phyloP scores from a whole-genome alignment of 129 eudicot genomes.

The Pulicaria dysenterica region DNA sequence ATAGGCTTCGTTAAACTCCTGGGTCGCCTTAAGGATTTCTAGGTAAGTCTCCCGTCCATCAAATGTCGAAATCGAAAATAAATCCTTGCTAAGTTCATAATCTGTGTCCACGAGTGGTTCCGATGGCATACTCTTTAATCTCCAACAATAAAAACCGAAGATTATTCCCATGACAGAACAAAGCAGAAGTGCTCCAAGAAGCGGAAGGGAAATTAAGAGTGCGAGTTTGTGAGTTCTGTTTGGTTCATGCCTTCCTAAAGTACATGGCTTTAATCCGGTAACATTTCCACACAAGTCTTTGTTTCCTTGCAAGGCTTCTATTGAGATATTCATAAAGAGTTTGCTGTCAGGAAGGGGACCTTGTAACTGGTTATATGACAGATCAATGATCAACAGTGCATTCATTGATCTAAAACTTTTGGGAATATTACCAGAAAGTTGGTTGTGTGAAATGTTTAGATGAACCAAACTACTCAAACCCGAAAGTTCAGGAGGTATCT shows the following conservation, averaged over 20 bases:
- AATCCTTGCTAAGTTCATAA: background rate
- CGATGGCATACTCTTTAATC: conserved; percentile 1
- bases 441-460: conserved; percentile 29
- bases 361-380: conserved; percentile 29
- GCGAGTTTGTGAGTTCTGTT: background rate
- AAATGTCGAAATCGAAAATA: conserved; percentile 23
- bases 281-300: conserved; percentile 35
- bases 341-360: conserved; percentile 37
- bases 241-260: background rate
- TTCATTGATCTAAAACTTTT: conserved; percentile 9
- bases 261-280: conserved; percentile 29
- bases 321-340: conserved; percentile 18
- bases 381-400: conserved; percentile 19
- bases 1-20: conserved; percentile 23
- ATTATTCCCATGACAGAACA: background rate
- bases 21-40: conserved; percentile 21
- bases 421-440: conserved; percentile 42
- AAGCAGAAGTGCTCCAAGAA: conserved; percentile 27
- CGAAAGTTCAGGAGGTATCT: conserved; percentile 26
- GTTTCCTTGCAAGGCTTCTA: conserved; percentile 25
- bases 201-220: conserved; percentile 15
- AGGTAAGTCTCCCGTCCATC: conserved; percentile 28
- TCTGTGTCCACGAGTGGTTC: background rate
- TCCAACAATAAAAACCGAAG: background rate
- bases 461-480: conserved; percentile 20